Evolutionary conservation across 192 early-diverging fungal species (phyloP), one percentile per base, ranked within the genome.

Genomic region (Diversispora eburnea): DNA sequence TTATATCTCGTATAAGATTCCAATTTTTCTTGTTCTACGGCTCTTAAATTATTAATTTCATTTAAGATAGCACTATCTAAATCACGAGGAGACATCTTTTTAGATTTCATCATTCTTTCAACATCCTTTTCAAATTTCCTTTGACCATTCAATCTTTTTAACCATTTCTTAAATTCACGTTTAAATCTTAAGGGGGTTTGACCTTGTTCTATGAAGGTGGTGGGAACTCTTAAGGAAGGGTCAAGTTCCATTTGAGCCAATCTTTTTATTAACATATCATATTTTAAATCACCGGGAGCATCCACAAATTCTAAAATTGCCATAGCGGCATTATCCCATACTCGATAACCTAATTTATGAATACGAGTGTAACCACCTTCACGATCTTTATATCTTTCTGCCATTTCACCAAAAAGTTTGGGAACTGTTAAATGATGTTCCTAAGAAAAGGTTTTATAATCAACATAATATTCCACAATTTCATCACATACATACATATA

Each of bases 301-400:
- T 93, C 92, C 15, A 97, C 90, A 64, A 93, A 90, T 80, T 99
- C 97, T 45, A 99, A 88, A 59, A 95, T 86, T 3, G 95, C 95
- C 80, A 93, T 88, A 6, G 92, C 91, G 2, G 94, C 94, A 72
- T 91, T 84, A 80, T 97, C 97, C 51, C 89, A 87, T 59, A 88
- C 84, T 62, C 91, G 88, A 80, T 83, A 86, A 33, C 93, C 94
- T 65, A 90, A 84, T 41, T 85, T 83, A 67, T 92, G 86, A 39
- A 99, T 85, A 43, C 97, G 94, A 6, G 93, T 95, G 84, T 95
- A 99, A 46, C 95, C 95, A 57, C 94, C 94, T 22, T 84, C 75
- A 33, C 92, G 90, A 22, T 76, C 78, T 43, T 86, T 82, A 83
- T 91, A 99, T 43, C 95, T 88, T 64, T 89, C 88, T n/a, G 92